A percentile compares a stretch with the other conserved stretches of the same genome.
These are phyloP conservation scores for Rutstroemia sp. DNA, from an alignment of 2,329 filamentous ascomycete genomes.

Conservation along the genomic window DNA sequence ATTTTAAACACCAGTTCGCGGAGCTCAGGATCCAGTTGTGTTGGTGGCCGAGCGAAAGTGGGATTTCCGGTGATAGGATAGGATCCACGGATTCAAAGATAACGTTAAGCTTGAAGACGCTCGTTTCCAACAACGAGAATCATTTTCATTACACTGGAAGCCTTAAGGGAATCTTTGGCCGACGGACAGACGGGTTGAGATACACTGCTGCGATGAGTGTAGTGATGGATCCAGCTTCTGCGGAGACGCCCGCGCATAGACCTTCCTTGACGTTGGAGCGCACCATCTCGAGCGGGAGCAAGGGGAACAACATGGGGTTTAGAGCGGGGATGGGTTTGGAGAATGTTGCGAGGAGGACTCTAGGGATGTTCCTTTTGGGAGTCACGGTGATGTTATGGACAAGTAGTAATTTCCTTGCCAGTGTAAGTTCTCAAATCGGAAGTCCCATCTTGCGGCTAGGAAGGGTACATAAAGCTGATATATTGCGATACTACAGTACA, in stretches of 20 bases:
- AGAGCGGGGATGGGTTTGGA: constrained; percentile 35
- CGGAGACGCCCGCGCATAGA: not conserved
- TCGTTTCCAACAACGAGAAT: no score
- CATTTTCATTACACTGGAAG: no score
- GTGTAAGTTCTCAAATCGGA: constrained; percentile 50
- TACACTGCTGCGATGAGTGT: constrained; percentile 1
- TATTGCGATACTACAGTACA: constrained; percentile 52
- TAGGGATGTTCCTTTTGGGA: constrained; percentile 68
- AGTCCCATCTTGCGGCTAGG: not conserved
- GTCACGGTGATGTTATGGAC: constrained; percentile 91
- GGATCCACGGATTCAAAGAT: not conserved
- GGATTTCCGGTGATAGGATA: no score
- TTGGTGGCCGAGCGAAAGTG: no score
- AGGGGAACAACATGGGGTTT: constrained; percentile 19
- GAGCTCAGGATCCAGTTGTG: not conserved
- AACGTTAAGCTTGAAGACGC: not conserved
- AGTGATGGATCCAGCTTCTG: not conserved
- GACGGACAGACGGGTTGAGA: not conserved
- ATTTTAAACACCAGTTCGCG: no score
- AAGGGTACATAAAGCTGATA: not conserved
- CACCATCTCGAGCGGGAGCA: not conserved
- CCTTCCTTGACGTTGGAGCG: not conserved
- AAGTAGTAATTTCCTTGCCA: constrained; percentile 84
- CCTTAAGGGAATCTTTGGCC: not conserved
- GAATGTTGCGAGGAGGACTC: constrained; percentile 26